Evolutionary conservation across 2,329 filamentous ascomycete genomes (phyloP), one percentile per base, ranked within the genome.

Genomic region (Uncinocarpus reesii): DNA sequence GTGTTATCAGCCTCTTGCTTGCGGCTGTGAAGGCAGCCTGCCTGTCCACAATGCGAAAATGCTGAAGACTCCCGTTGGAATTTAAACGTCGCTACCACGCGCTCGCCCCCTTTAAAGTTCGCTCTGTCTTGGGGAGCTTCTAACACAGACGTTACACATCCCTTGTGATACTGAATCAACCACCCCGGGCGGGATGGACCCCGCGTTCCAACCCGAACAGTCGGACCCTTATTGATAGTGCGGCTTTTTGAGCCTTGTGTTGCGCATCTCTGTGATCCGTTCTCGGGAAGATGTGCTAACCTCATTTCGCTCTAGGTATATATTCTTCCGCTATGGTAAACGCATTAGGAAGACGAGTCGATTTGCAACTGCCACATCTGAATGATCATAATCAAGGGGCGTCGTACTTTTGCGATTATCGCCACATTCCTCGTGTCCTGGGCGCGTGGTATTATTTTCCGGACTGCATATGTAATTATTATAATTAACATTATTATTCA

Each of bases 251-350:
- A 35, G 38, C 24, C 10, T 41, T 35, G n/a, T 42, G n/a, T 43
- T 10, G 28, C 23, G 18, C 7, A 42, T 24, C 29, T 31, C 31
- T 38, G 28, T 26, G 20, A 7, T 18, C 26, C 32, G 10, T 28
- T 42, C 2, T 26, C n/a, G 16, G 13, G 28, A 10, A 37, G 38
- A 1, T 28, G 4, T 44, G 16, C 47, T 49, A 26, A 49, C 24
- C 26, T 15, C 40, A 16, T 28, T 18, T 29, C 42, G 8, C 24
- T 26, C 26, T 29, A 71, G 68, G 47, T 71, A 69, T 52, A 50
- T 71, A 28, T 71, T 71, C 55, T 71, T 68, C 54, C 63, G 59
- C 37, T 67, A 69, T 47, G 69, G 69, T 10, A 62, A 60, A 52
- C 60, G 58, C 26, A 65, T 71, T 51, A 64, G 69, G 50, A 60